These are phyloP conservation scores for Lecanicillium sp. DNA, from an alignment of 2,329 filamentous ascomycete genomes.

Conservation along the genomic window DNA sequence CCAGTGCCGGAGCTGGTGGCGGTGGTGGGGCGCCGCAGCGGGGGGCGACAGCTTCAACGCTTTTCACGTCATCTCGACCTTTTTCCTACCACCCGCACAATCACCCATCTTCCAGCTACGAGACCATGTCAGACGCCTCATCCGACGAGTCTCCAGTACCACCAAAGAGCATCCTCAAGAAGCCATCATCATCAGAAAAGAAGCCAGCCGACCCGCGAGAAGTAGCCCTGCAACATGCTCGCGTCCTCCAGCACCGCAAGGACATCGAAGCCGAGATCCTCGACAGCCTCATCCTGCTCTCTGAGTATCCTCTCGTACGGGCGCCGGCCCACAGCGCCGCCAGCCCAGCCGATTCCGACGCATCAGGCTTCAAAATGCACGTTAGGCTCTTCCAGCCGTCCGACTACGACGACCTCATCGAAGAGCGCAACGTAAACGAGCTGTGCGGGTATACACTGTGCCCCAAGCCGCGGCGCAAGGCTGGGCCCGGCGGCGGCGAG, in stretches of 20 bases:
- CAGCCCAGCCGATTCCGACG: conserved; percentile 49
- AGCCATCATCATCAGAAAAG: conserved; percentile 22
- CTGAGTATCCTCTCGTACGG: conserved; percentile 43
- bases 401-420: conserved; percentile 83
- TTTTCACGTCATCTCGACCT: conserved; percentile 2
- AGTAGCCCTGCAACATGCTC: conserved; percentile 74
- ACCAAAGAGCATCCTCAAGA: conserved; percentile 50
- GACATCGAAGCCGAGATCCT: conserved; percentile 68
- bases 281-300: conserved; percentile 61
- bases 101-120: too few relatives aligned
- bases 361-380: conserved; percentile 53
- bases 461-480: conserved; percentile 49
- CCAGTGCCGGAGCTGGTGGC: too few relatives aligned
- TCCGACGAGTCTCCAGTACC: neutral
- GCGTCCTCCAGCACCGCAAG: conserved; percentile 74
- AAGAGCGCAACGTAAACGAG: conserved; percentile 78
- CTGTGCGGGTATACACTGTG: conserved; percentile 83
- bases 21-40: neutral
- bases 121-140: too few relatives aligned
- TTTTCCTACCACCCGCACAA: too few relatives aligned
- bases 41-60: neutral
- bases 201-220: conserved; percentile 37
- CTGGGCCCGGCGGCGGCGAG: conserved; percentile 50
- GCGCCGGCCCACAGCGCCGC: conserved; percentile 30
- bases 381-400: conserved; percentile 71